Percentiles rank a stretch among this genome's conserved stretches.
Conservation (phyloP, 805 yeast genomes). For the Saccharomyces mikatae region DNA sequence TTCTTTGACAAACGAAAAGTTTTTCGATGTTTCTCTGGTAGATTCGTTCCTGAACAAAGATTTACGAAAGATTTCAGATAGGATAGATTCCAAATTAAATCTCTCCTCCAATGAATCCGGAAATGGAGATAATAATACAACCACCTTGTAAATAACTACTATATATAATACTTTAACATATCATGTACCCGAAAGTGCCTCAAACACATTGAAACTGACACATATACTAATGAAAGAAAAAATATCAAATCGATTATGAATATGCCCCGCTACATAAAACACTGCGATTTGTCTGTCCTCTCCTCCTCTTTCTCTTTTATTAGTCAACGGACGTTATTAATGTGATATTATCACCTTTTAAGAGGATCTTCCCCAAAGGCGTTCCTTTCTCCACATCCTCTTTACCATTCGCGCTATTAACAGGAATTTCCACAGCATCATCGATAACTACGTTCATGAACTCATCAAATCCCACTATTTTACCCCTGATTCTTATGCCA, state of each 20-base stretch:
- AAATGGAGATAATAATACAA: neutral
- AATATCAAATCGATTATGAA: neutral
- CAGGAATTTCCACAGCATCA: slow-evolving; percentile 57
- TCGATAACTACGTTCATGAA: slow-evolving; percentile 80
- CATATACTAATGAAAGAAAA: neutral
- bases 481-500: slow-evolving; percentile 69
- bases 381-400: slow-evolving; percentile 28
- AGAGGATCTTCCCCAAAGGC: slow-evolving; percentile 61
- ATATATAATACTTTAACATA: neutral
- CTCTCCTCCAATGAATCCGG: neutral
- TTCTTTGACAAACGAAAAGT: neutral
- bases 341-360: slow-evolving; percentile 93
- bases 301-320: neutral
- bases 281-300: neutral
- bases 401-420: slow-evolving; percentile 34
- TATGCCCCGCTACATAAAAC: neutral
- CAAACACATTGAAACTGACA: neutral
- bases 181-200: neutral
- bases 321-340: slow-evolving; percentile 41
- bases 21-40: neutral
- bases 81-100: neutral
- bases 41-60: neutral
- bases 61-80: neutral
- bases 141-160: neutral
- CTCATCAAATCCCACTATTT: slow-evolving; percentile 89